Evolutionary conservation across 2,329 filamentous ascomycete species (phyloP), one percentile per base, ranked within the genome.

Genomic region (Curvularia sp.): DNA sequence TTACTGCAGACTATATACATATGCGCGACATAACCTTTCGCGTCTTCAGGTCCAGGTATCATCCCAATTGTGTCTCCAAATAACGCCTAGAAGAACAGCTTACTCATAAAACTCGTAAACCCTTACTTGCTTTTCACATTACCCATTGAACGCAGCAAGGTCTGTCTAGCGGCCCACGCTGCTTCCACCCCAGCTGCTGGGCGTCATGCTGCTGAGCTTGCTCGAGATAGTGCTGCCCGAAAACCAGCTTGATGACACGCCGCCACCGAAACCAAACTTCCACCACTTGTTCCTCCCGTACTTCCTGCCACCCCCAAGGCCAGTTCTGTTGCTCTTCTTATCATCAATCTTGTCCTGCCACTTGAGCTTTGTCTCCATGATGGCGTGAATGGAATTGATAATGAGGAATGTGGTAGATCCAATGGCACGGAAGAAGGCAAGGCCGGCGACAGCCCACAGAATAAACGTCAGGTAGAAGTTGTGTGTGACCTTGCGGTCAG

Each of bases 401-500:
- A 97, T 77, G 2, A 91, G 88, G 79, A 96, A 99, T 0, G 91
- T 86, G 0, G 88, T 88, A 9, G 86, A 89, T 0, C 95, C 95
- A 1, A 97, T 76, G 0, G 92, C 93, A 63, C 95, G 87, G 83
- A 99, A 97, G 6, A 95, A 80, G 1, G 96, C 95, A 25, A 99
- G 80, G 0, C 85, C 84, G 0, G 95, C 95, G 13, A 99, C 95
- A 28, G 86, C 82, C 95, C 95, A 99, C 21, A 99, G 84, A 73
- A 99, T 92, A 79, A 98, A 95, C 34, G 88, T 89, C 42, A 99
- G 85, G 77, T 99, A 99, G 74, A 90, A 87, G 80, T 99, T 99
- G 69, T 89, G 84, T 6, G 88, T 88, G 49, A 96, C 88, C 39
- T 87, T 81, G 47, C 83, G 86, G 59, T 84, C 83, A 45, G 86